Conservation (phyloP, 2,329 filamentous ascomycete genomes). For the Nemania sp. region DNA sequence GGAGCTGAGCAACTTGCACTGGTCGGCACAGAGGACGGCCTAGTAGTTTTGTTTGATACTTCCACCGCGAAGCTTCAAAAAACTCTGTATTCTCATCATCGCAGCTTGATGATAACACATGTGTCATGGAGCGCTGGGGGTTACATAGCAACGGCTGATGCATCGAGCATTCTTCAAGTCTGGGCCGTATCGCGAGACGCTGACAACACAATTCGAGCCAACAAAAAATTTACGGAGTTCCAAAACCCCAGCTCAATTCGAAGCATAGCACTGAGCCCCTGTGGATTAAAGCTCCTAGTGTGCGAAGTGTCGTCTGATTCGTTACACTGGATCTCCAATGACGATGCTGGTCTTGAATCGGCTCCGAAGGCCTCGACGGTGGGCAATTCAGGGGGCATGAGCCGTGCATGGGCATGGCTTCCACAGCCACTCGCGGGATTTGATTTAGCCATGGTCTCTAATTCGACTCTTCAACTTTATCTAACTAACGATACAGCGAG, state of each 20-base stretch:
- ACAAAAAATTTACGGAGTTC: background rate
- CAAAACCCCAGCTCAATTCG: background rate
- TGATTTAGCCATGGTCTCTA: background rate
- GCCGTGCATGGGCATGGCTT: conserved; percentile 6
- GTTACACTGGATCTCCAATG: conserved; percentile 4
- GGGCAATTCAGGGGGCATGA: background rate
- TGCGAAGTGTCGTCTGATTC: background rate
- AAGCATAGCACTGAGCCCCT: background rate
- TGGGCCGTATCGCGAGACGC: background rate
- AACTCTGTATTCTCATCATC: background rate
- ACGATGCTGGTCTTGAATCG: background rate
- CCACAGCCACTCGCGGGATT: background rate
- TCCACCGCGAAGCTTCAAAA: background rate
- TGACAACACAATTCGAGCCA: background rate
- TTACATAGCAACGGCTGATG: conserved; percentile 13
- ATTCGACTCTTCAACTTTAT: background rate
- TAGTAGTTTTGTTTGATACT: conserved; percentile 7
- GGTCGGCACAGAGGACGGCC: conserved; percentile 1
- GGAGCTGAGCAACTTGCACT: background rate
- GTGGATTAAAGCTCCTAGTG: conserved; percentile 4
- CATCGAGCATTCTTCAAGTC: conserved; percentile 3
- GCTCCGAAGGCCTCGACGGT: background rate
- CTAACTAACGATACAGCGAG: background rate
- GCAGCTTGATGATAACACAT: background rate
- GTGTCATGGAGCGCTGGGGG: conserved; percentile 7